A percentile compares a stretch with the other conserved stretches of the same genome.
Conservation (phyloP, 306 rosid genomes). For the Fragaria ananassa region DNA sequence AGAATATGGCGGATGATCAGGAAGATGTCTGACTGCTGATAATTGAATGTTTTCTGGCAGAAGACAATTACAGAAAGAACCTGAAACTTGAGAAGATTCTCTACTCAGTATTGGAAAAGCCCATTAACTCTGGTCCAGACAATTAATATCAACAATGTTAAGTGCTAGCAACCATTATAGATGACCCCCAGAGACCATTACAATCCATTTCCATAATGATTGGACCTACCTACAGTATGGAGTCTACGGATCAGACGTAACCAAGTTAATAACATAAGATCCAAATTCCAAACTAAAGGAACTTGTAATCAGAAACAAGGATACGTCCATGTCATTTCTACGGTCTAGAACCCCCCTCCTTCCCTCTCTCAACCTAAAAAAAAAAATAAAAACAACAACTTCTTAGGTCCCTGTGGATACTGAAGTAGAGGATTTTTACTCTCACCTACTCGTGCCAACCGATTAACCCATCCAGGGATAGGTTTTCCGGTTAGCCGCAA, state of each 20-base stretch:
- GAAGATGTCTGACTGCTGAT: constrained; percentile 74
- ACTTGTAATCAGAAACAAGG: no score
- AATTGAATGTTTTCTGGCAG: constrained; percentile 84
- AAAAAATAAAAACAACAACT: no score
- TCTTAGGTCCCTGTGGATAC: constrained; percentile 8
- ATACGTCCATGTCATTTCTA: no score
- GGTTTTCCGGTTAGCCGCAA: constrained; percentile 76
- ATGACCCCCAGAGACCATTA: no score
- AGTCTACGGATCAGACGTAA: no score
- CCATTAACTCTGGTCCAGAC: not conserved
- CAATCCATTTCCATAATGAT: no score
- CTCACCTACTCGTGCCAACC: constrained; percentile 89
- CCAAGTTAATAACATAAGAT: no score
- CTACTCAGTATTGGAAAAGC: constrained; percentile 41
- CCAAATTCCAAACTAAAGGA: no score
- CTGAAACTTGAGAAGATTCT: constrained; percentile 46
- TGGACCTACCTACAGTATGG: no score
- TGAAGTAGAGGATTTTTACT: constrained; percentile 19
- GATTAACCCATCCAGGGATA: constrained; percentile 95
- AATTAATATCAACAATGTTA: not conserved
- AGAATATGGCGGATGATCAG: constrained; percentile 60
- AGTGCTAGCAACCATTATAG: not conserved
- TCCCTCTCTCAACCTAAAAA: no score
- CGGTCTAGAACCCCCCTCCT: no score
- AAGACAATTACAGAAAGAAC: constrained; percentile 95